Percentiles rank a stretch among this genome's conserved stretches.
Conservation (phyloP, 345 rosid genomes). For the Orychophragmus violaceus region DNA sequence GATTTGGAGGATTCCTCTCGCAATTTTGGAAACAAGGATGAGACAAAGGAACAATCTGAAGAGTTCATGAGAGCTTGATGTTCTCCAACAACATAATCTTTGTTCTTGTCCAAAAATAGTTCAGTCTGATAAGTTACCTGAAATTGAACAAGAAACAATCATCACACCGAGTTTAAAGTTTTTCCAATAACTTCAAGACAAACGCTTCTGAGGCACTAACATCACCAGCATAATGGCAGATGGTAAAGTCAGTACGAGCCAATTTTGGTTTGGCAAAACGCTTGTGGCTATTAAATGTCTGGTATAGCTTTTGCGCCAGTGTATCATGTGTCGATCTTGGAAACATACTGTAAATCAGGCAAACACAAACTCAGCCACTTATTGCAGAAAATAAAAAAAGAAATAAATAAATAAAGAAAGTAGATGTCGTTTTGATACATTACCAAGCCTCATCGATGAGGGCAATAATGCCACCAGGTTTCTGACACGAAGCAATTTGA, state of each 20-base stretch:
- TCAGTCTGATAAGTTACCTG: conserved; percentile 98
- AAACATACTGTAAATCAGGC: conserved; percentile 64
- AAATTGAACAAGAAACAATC: conserved; percentile 13
- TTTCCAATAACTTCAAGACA: background rate
- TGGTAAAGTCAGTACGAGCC: conserved; percentile 89
- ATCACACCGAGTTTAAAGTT: background rate
- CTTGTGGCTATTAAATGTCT: conserved; percentile 75
- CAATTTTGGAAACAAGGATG: conserved; percentile 66
- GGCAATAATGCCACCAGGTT: conserved; percentile 98
- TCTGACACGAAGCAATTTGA: conserved; percentile 51
- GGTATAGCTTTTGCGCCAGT: conserved; percentile 92
- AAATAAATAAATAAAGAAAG: background rate
- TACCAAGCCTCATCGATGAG: conserved; percentile 99
- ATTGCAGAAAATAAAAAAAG: background rate
- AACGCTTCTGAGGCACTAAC: conserved; percentile 42
- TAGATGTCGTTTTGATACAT: conserved; percentile 4
- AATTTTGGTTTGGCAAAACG: conserved; percentile 92
- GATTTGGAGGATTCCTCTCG: conserved; percentile 85
- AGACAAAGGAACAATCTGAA: conserved; percentile 74
- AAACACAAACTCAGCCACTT: conserved; percentile 22
- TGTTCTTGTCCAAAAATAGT: conserved; percentile 86
- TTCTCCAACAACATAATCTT: conserved; percentile 91
- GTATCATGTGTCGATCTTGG: conserved; percentile 98
- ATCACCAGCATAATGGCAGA: conserved; percentile 95
- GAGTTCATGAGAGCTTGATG: conserved; percentile 80